These are phyloP conservation scores for Aspergillus egyptiacus DNA, from an alignment of 495 filamentous ascomycete genomes.

Conservation along the genomic window DNA sequence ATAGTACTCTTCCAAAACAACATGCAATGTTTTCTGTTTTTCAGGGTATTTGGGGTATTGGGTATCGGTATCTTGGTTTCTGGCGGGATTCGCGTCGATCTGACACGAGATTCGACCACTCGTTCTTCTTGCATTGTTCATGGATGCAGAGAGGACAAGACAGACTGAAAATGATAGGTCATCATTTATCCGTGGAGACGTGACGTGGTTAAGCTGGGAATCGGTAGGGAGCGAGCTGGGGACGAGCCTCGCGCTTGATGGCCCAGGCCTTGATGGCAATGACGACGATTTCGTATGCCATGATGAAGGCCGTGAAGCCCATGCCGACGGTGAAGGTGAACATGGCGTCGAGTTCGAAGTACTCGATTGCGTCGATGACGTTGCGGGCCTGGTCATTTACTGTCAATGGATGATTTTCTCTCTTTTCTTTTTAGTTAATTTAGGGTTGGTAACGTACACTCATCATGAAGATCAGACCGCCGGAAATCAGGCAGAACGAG, in stretches of 20 bases:
- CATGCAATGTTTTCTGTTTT: slow-evolving; percentile 2
- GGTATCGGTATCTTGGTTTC: neutral
- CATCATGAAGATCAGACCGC: slow-evolving; percentile 89
- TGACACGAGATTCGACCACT: neutral
- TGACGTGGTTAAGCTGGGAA: slow-evolving; percentile 16
- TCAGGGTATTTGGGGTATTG: neutral
- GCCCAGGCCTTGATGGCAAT: slow-evolving; percentile 93
- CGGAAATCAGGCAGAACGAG: slow-evolving; percentile 80
- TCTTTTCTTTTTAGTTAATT: neutral
- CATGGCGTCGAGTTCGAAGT: slow-evolving; percentile 71
- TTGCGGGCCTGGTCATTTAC: slow-evolving; percentile 57
- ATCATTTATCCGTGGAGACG: neutral
- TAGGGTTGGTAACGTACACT: slow-evolving; percentile 53
- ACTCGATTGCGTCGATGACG: slow-evolving; percentile 70
- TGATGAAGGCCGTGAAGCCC: slow-evolving; percentile 74
- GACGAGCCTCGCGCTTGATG: slow-evolving; percentile 50
- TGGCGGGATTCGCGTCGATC: neutral
- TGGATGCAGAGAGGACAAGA: neutral
- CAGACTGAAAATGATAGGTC: neutral
- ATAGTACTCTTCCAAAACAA: slow-evolving; percentile 10
- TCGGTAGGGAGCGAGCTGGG: slow-evolving; percentile 20
- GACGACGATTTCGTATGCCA: slow-evolving; percentile 74
- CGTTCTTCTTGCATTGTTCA: neutral
- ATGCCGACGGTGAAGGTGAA: slow-evolving; percentile 88
- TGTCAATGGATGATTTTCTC: neutral